A percentile compares a stretch with the other conserved stretches of the same genome.
Conservation (phyloP, 345 rosid genomes). For the Populus nigra region DNA sequence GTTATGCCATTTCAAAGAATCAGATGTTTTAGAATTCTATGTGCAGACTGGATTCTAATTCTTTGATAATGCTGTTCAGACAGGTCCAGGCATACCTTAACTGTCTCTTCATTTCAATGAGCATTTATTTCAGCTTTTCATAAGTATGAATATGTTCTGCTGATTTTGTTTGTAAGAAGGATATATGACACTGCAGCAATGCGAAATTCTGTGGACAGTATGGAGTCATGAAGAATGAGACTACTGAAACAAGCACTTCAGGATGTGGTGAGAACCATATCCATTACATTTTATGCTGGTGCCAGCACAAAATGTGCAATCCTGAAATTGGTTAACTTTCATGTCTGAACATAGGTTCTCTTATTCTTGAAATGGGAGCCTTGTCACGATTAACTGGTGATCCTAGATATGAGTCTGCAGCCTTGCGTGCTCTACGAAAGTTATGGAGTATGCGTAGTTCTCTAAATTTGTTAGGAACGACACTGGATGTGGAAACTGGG, state of each 20-base stretch:
- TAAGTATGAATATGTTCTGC: slow-evolving; percentile 34
- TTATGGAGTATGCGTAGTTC: slow-evolving; percentile 98
- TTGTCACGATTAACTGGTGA: slow-evolving; percentile 86
- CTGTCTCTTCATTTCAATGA: slow-evolving; percentile 11
- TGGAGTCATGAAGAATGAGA: slow-evolving; percentile 83
- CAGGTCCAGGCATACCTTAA: background rate
- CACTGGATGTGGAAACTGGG: slow-evolving; percentile 73
- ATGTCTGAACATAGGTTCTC: slow-evolving; percentile 56
- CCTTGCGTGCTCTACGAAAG: slow-evolving; percentile 82
- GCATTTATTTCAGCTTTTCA: slow-evolving; percentile 22
- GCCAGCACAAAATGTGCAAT: slow-evolving; percentile 9
- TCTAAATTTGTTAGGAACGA: slow-evolving; percentile 80
- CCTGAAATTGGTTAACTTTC: slow-evolving; percentile 21
- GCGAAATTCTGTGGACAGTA: slow-evolving; percentile 64
- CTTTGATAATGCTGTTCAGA: background rate
- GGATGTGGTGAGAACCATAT: slow-evolving; percentile 73
- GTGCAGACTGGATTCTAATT: background rate
- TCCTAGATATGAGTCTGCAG: slow-evolving; percentile 80
- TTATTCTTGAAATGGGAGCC: slow-evolving; percentile 98
- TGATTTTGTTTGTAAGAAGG: slow-evolving; percentile 43
- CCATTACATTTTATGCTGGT: slow-evolving; percentile 6
- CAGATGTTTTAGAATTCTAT: background rate
- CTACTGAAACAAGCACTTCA: slow-evolving; percentile 94
- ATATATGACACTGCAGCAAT: slow-evolving; percentile 51
- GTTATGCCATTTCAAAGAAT: background rate